Evolutionary conservation across 2,329 filamentous ascomycete species (phyloP), one percentile per base, ranked within the genome.

Genomic region (Aspergillus transmontanensis): DNA sequence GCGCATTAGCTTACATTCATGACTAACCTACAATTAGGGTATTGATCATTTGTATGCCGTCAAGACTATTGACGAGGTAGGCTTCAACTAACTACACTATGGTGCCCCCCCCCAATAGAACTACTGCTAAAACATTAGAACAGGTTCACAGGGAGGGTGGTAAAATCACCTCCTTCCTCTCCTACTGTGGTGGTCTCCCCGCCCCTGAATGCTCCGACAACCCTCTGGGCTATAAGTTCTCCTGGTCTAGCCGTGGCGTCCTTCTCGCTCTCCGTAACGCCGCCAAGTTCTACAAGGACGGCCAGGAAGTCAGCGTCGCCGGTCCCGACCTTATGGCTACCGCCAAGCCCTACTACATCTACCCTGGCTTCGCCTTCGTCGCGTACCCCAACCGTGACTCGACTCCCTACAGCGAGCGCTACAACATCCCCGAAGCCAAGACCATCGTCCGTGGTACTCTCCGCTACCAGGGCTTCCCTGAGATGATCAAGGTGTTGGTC

Each of bases 341-440:
- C 57, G 93, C 94, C 46, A 94, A 96, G 85, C 92, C 93, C 57
- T 97, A 96, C 86, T 88, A 86, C 80, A 95, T 94, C 83, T 96
- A 93, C 83, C 91, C 91, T 41, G 92, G 92, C 64, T 97, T 89
- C 78, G 89, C 90, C 58, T 94, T 96, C 72, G 93, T 97, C 70
- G 93, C 90, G 48, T 98, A 98, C 82, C 91, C 91, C 62, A 98
- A 98, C 87, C 86, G 94, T 71, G 94, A 98, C 81, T 94, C 89
- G 23, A 95, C 92, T 19, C 85, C 87, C 10, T 98, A 95, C 87
- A 89, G 88, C 75, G 90, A 96, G 84, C 88, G 92, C 66, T 97
- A 97, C 86, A 82, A 87, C 79, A 97, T 97, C 74, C 93, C 94
- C 58, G 94, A 98, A 83, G 93, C 92, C 50, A 30, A 59, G 26